These are phyloP conservation scores for Suillus subluteus DNA, from an alignment of 768 basidiomycete genomes.

Conservation along the genomic window DNA sequence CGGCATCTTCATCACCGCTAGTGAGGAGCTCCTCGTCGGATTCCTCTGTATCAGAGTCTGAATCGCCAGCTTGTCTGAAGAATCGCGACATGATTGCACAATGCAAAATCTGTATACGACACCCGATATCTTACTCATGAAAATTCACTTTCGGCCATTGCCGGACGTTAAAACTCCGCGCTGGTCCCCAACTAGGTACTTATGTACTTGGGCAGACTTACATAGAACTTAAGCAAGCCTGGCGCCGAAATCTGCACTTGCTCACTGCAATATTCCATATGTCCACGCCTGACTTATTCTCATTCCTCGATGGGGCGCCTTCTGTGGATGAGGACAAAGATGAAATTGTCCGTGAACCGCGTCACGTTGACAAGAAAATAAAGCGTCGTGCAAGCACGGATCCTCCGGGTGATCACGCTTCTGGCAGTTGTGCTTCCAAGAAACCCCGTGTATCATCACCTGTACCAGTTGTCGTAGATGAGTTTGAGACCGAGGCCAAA, in stretches of 20 bases:
- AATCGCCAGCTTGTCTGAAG: slow-evolving; percentile 85
- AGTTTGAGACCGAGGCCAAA: slow-evolving; percentile 93
- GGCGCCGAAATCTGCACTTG: neutral
- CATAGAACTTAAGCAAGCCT: neutral
- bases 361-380: slow-evolving; percentile 27
- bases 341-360: neutral
- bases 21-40: slow-evolving; percentile 78
- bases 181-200: neutral
- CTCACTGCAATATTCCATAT: neutral
- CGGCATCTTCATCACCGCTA: slow-evolving; percentile 67
- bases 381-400: slow-evolving; percentile 19
- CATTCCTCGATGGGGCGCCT: slow-evolving; percentile 29
- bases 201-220: too few species aligned
- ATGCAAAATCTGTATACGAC: neutral
- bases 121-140: neutral
- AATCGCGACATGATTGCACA: slow-evolving; percentile 74
- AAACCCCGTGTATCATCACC: slow-evolving; percentile 63
- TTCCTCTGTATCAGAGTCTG: slow-evolving; percentile 72
- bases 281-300: slow-evolving; percentile 32
- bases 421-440: slow-evolving; percentile 49
- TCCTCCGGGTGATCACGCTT: slow-evolving; percentile 17
- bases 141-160: slow-evolving; percentile 3
- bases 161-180: neutral
- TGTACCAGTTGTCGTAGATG: slow-evolving; percentile 83
- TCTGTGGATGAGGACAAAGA: slow-evolving; percentile 33